Conservation (phyloP, 78 protist genomes). For the Dictyostelium purpureum region DNA sequence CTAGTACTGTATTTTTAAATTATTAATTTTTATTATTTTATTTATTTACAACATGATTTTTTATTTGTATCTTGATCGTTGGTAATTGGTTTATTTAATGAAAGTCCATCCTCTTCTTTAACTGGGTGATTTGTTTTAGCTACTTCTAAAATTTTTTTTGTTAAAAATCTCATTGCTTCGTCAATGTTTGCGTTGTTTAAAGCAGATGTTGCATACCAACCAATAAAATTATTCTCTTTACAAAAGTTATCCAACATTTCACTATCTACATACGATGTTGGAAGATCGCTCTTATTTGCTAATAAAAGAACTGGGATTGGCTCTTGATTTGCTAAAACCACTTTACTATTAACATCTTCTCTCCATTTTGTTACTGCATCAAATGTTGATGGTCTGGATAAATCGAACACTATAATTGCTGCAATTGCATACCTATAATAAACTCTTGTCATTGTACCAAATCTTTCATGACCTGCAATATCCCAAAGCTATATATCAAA, state of each 20-base stretch:
- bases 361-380: conserved; percentile 86
- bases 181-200: conserved; percentile 56
- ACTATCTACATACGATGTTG: conserved; percentile 14
- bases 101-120: conserved; percentile 29
- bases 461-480: conserved; percentile 89
- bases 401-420: conserved; percentile 82
- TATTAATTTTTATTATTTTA: background rate
- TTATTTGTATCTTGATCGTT: background rate
- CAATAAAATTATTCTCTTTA: conserved; percentile 70
- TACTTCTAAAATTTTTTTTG: conserved; percentile 52
- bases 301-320: conserved; percentile 80
- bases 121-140: conserved; percentile 67
- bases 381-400: conserved; percentile 71
- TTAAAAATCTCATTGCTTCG: conserved; percentile 73
- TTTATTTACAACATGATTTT: conserved; percentile 20
- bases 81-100: background rate
- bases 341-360: conserved; percentile 84
- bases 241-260: conserved; percentile 72
- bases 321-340: conserved; percentile 72
- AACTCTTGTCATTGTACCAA: conserved; percentile 86
- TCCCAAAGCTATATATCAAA: conserved; percentile 75
- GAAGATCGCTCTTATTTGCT: conserved; percentile 81
- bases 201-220: conserved; percentile 85
- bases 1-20: background rate
- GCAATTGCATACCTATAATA: conserved; percentile 86